phyloP scores from a whole-genome alignment of 1,139 yeast species.

The Candida glucosophila region DNA sequence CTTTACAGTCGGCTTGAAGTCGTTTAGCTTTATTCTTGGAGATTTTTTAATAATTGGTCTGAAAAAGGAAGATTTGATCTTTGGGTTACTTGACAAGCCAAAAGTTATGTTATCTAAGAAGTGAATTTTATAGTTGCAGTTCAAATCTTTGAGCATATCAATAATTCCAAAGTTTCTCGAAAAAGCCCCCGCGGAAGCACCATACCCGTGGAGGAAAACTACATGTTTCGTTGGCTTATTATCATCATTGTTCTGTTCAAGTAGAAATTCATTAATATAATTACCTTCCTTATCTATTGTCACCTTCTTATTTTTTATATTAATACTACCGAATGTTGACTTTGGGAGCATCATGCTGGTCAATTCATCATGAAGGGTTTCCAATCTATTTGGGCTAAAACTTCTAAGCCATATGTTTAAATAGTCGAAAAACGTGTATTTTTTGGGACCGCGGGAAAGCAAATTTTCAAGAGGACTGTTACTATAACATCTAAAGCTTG shows the following conservation, averaged over 20 bases:
- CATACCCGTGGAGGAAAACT: constrained; percentile 85
- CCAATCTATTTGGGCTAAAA: constrained; percentile 17
- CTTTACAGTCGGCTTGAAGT: constrained; percentile 19
- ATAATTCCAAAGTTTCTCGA: constrained; percentile 60
- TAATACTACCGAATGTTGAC: constrained; percentile 15
- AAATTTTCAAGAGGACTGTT: too few relatives aligned
- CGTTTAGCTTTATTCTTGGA: constrained; percentile 23
- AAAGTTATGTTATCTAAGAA: constrained; percentile 81
- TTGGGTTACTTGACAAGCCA: constrained; percentile 70
- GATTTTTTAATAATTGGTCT: constrained; percentile 16
- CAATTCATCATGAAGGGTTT: constrained; percentile 25
- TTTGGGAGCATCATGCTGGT: constrained; percentile 28
- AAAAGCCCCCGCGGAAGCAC: constrained; percentile 81
- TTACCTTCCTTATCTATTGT: constrained; percentile 20
- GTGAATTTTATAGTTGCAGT: constrained; percentile 46
- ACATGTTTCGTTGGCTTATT: constrained; percentile 27
- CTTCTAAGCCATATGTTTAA: constrained; percentile 23
- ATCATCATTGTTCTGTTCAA: constrained; percentile 19
- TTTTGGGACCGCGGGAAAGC: not conserved
- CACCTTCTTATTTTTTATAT: constrained; percentile 12
- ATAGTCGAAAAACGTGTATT: constrained; percentile 5
- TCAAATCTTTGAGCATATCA: constrained; percentile 30
- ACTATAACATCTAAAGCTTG: too few relatives aligned
- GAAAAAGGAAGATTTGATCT: constrained; percentile 13
- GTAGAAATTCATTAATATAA: constrained; percentile 28